These are phyloP conservation scores for Halteria grandinella DNA, from an alignment of 73 alveolate genomes.

Conservation along the genomic window DNA sequence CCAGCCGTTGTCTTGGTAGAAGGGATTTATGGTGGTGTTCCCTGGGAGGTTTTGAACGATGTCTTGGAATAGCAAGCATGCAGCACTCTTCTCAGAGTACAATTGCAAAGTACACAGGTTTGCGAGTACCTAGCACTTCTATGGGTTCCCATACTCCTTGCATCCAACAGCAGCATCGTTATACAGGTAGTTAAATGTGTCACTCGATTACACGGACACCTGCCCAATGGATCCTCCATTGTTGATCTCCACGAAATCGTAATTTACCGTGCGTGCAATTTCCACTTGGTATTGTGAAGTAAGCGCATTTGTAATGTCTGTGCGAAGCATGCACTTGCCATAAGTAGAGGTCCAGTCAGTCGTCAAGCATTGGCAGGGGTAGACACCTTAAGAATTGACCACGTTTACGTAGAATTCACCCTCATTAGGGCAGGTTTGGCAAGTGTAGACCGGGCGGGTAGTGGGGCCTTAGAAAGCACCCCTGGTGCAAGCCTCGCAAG, in stretches of 20 bases:
- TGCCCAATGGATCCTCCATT: slow-evolving; percentile 4
- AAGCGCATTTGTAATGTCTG: slow-evolving; percentile 7
- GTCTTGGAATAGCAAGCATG: slow-evolving; percentile 47
- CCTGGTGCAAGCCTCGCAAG: slow-evolving; percentile 6
- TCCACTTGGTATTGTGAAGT: slow-evolving; percentile 2
- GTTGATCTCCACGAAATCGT: slow-evolving; percentile 43
- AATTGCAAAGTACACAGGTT: slow-evolving; percentile 76
- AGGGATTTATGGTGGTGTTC: neutral
- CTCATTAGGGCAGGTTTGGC: slow-evolving; percentile 33
- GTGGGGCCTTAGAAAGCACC: slow-evolving; percentile 32
- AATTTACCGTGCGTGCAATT: slow-evolving; percentile 33
- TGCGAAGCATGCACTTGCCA: slow-evolving; percentile 38
- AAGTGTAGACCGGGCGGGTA: slow-evolving; percentile 26
- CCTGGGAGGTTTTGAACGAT: neutral
- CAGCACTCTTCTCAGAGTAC: slow-evolving; percentile 50
- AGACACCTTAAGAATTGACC: slow-evolving; percentile 16
- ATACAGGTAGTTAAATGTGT: slow-evolving; percentile 66
- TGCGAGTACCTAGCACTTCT: slow-evolving; percentile 75
- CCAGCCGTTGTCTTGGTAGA: slow-evolving; percentile 61
- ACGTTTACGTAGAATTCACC: slow-evolving; percentile 7
- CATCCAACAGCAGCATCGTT: slow-evolving; percentile 77
- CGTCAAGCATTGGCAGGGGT: slow-evolving; percentile 37
- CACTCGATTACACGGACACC: slow-evolving; percentile 32
- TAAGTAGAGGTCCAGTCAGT: neutral
- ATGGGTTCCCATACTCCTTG: slow-evolving; percentile 49